Conservation (phyloP, 2,329 filamentous ascomycete species). For the Whalleya microplaca region DNA sequence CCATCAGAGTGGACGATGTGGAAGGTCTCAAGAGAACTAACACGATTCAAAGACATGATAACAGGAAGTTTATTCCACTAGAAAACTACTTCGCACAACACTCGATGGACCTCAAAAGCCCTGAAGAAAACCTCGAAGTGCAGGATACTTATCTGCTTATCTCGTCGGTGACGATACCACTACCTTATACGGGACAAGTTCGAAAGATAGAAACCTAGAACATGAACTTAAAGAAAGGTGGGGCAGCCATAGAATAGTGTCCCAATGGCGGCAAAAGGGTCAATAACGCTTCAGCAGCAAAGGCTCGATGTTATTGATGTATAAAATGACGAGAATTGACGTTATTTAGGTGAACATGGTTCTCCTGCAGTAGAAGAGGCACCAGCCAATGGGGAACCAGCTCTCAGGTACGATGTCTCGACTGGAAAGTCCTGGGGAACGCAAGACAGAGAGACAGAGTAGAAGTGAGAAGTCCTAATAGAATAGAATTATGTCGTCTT, state of each 20-base stretch:
- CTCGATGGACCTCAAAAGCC: background rate
- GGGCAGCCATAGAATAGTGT: background rate
- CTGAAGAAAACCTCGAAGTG: background rate
- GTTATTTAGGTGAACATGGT: background rate
- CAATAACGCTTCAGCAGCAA: background rate
- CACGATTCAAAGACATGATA: constrained; percentile 56
- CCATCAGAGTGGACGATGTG: constrained; percentile 44
- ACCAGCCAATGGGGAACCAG: background rate
- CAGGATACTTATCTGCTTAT: background rate
- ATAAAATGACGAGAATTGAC: background rate
- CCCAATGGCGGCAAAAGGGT: background rate
- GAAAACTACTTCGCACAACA: constrained; percentile 1
- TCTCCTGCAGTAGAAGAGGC: background rate
- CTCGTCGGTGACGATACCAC: background rate
- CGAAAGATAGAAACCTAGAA: background rate
- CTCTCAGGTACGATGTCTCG: background rate
- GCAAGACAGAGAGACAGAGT: background rate
- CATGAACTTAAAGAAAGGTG: background rate
- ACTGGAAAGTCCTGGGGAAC: background rate
- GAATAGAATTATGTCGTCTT: background rate
- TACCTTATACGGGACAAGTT: background rate
- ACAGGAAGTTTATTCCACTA: background rate
- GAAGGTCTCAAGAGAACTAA: constrained; percentile 58
- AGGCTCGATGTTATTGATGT: background rate
- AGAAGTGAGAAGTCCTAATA: background rate